A percentile compares a stretch with the other conserved stretches of the same genome.
These are phyloP conservation scores for Epichloe elymi DNA, from an alignment of 2,329 filamentous ascomycete genomes.

Conservation along the genomic window DNA sequence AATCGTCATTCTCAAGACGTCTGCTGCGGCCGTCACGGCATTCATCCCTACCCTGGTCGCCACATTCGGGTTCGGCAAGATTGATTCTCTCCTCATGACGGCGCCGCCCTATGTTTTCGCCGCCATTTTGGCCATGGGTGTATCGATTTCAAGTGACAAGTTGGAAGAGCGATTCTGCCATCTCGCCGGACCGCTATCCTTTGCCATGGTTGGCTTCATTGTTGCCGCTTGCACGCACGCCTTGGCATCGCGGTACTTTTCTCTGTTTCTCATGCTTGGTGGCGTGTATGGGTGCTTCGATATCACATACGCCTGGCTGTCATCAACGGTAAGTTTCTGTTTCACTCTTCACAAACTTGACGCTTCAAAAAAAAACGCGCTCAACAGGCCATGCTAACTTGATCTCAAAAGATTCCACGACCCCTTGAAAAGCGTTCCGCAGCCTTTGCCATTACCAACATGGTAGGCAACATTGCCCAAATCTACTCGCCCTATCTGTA, in stretches of 20 bases:
- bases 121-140: slow-evolving; percentile 47
- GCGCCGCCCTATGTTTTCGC: slow-evolving; percentile 52
- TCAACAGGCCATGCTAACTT: neutral
- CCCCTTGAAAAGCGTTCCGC: slow-evolving; percentile 5
- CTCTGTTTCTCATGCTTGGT: slow-evolving; percentile 5
- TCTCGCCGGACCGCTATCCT: slow-evolving; percentile 45
- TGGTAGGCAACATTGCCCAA: slow-evolving; percentile 5
- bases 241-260: slow-evolving; percentile 2
- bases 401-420: neutral
- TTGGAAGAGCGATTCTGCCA: slow-evolving; percentile 61
- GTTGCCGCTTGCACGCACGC: slow-evolving; percentile 46
- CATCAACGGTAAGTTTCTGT: slow-evolving; percentile 1
- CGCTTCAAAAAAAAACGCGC: neutral
- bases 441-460: slow-evolving; percentile 4
- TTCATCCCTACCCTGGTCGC: slow-evolving; percentile 7
- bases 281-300: slow-evolving; percentile 5
- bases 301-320: slow-evolving; percentile 4
- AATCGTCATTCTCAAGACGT: slow-evolving; percentile 8
- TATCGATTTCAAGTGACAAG: slow-evolving; percentile 57
- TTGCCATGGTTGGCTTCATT: slow-evolving; percentile 53
- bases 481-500: slow-evolving; percentile 5
- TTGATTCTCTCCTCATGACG: slow-evolving; percentile 42
- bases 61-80: slow-evolving; percentile 24
- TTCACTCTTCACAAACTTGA: neutral
- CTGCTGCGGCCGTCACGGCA: slow-evolving; percentile 6